These are phyloP conservation scores for Helichrysum umbraculigerum DNA, from an alignment of 129 eudicot species.

Conservation along the genomic window DNA sequence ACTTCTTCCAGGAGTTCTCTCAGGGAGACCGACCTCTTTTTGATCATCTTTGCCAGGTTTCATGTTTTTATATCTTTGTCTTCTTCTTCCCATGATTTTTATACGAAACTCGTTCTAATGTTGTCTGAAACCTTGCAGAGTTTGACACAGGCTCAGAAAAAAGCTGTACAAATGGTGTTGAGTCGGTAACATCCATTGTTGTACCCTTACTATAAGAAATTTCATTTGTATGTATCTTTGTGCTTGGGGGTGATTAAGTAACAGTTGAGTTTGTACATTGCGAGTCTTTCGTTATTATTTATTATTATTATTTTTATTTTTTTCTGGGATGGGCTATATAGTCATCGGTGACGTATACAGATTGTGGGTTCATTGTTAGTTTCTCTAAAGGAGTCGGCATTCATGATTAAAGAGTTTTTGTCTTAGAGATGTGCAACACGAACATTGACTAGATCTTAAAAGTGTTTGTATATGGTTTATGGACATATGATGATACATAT, in stretches of 20 bases:
- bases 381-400: not conserved
- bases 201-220: slow-evolving; percentile 23
- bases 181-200: slow-evolving; percentile 31
- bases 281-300: slow-evolving; percentile 16
- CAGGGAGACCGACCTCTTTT: slow-evolving; percentile 62
- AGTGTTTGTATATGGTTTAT: too few relatives aligned
- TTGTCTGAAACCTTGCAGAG: slow-evolving; percentile 43
- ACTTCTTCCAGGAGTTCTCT: slow-evolving; percentile 63
- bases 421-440: too few relatives aligned
- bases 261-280: slow-evolving; percentile 42
- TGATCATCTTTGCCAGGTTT: slow-evolving; percentile 85
- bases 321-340: not conserved
- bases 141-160: slow-evolving; percentile 62
- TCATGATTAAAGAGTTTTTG: too few relatives aligned
- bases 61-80: not conserved
- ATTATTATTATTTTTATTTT: not conserved
- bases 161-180: slow-evolving; percentile 59
- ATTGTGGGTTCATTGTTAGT: not conserved
- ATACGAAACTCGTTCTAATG: not conserved
- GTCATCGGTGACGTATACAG: too few relatives aligned
- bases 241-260: slow-evolving; percentile 7
- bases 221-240: slow-evolving; percentile 22
- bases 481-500: too few relatives aligned
- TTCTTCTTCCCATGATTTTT: not conserved
- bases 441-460: too few relatives aligned